phyloP scores from a whole-genome alignment of 306 rosid genomes.

The Lathyrus oleraceus region DNA sequence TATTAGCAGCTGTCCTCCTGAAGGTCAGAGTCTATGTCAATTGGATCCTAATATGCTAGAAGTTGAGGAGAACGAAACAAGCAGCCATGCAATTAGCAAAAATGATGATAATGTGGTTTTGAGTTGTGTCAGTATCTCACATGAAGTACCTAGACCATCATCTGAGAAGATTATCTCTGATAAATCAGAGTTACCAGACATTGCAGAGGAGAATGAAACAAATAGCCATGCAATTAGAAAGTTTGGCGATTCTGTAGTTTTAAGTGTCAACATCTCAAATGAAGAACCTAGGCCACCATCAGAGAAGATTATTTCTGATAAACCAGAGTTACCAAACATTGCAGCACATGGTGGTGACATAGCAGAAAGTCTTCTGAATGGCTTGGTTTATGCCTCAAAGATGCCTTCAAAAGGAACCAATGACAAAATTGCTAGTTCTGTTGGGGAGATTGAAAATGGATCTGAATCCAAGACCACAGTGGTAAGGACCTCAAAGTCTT shows the following conservation, averaged over 20 bases:
- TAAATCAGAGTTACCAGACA: slow-evolving; percentile 4
- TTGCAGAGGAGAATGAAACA: background rate
- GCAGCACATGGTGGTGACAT: slow-evolving; percentile 32
- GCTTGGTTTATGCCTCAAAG: slow-evolving; percentile 26
- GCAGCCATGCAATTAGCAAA: slow-evolving; percentile 29
- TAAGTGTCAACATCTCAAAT: slow-evolving; percentile 36
- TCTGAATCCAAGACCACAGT: slow-evolving; percentile 35
- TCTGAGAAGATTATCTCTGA: slow-evolving; percentile 39
- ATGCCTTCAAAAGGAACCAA: slow-evolving; percentile 29
- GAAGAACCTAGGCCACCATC: slow-evolving; percentile 44
- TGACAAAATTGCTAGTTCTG: slow-evolving; percentile 11
- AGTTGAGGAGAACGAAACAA: slow-evolving; percentile 7
- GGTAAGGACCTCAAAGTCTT: slow-evolving; percentile 39
- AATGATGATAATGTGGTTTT: slow-evolving; percentile 30
- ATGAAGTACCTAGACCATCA: slow-evolving; percentile 41
- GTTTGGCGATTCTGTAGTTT: slow-evolving; percentile 24
- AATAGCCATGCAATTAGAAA: too few relatives aligned
- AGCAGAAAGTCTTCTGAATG: slow-evolving; percentile 34
- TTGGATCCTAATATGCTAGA: slow-evolving; percentile 27
- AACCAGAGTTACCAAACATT: background rate
- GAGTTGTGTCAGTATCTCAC: slow-evolving; percentile 38
- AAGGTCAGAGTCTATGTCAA: slow-evolving; percentile 27
- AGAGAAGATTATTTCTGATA: slow-evolving; percentile 37
- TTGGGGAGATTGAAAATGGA: slow-evolving; percentile 27
- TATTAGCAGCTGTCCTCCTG: slow-evolving; percentile 19